phyloP scores from a whole-genome alignment of 805 yeast genomes.

The Lachancea meyersii region DNA sequence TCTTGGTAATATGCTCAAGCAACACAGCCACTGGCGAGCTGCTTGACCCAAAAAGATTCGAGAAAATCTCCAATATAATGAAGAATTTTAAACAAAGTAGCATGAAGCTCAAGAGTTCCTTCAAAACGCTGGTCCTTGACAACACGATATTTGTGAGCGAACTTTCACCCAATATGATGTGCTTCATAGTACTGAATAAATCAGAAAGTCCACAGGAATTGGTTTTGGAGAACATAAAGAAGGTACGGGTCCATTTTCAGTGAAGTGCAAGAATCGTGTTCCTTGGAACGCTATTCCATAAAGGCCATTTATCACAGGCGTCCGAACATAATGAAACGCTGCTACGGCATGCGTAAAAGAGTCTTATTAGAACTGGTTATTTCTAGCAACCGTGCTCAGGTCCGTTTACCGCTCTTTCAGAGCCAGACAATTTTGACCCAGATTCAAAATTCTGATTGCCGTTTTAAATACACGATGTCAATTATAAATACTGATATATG shows the following conservation, averaged over 20 bases:
- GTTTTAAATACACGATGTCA: constrained; percentile 7
- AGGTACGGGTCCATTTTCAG: constrained; percentile 50
- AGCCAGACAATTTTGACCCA: not conserved
- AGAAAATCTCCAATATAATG: constrained; percentile 87
- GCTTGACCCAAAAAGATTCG: constrained; percentile 88
- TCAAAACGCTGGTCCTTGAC: constrained; percentile 66
- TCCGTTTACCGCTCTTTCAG: not conserved
- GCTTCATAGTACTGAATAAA: constrained; percentile 52
- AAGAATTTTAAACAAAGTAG: constrained; percentile 92
- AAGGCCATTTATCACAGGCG: too few relatives aligned
- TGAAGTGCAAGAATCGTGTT: constrained; percentile 13
- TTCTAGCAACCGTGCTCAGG: too few relatives aligned
- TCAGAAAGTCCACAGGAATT: constrained; percentile 32
- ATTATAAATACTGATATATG: constrained; percentile 2
- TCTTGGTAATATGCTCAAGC: constrained; percentile 50
- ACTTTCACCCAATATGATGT: constrained; percentile 54
- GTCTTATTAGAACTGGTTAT: too few relatives aligned
- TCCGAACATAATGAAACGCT: too few relatives aligned
- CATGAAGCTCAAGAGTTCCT: constrained; percentile 77
- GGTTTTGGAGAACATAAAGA: constrained; percentile 50
- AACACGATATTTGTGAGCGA: constrained; percentile 50
- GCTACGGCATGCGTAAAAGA: too few relatives aligned
- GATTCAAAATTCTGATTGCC: not conserved
- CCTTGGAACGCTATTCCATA: too few relatives aligned
- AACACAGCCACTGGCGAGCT: constrained; percentile 23